Base-by-base conservation (phyloP, 2,329 filamentous ascomycete genomes). In the Stemphylium lycopersici region DNA sequence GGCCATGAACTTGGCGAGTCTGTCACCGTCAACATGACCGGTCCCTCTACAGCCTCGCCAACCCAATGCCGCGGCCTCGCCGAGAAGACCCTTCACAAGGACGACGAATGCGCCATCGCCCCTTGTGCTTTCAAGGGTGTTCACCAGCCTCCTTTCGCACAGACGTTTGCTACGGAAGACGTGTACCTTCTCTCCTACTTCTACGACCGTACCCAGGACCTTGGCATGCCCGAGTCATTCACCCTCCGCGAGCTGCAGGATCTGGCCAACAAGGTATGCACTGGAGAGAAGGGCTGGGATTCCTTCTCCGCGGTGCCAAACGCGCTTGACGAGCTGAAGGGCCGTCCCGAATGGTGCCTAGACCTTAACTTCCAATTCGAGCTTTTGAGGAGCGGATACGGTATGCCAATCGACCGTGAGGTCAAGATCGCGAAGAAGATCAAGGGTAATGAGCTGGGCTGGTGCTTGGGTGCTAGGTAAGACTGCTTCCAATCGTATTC, bases 351-450 rank as follows among this genome's bases (percentile, higher is more conserved):
- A 77, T 90, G 89, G 77, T 99, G 95, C 78, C 79, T 99, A 68
- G 95, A 99, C 77, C 80, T 99, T 67, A 99, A 91, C 80, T 99
- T 98, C 73, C 97, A 97, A 91, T 80, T 96, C 67, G 90, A 90
- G 22, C 81, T 99, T 52, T 80, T 98, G 49, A 93, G 98, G 77
- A 96, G 91, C 5, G 95, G 95, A 3, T 99, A 99, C 70, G 95
- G 98, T 65, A 97, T 99, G 91, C 93, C 93, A 3, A 88, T 98
- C 67, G 91, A 96, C 65, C 85, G 96, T 34, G 95, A 99, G 77
- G 92, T 99, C 63, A 93, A 90, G 83, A 96, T 97, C 72, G 95
- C 93, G 56, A 99, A 99, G 89, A 96, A 97, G 84, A 96, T 99
- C 72, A 93, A 96, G 80, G 88, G 87, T 52, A 97, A 97, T 76